These are phyloP conservation scores for Balakata baccata DNA, from an alignment of 345 rosid genomes.

Conservation along the genomic window DNA sequence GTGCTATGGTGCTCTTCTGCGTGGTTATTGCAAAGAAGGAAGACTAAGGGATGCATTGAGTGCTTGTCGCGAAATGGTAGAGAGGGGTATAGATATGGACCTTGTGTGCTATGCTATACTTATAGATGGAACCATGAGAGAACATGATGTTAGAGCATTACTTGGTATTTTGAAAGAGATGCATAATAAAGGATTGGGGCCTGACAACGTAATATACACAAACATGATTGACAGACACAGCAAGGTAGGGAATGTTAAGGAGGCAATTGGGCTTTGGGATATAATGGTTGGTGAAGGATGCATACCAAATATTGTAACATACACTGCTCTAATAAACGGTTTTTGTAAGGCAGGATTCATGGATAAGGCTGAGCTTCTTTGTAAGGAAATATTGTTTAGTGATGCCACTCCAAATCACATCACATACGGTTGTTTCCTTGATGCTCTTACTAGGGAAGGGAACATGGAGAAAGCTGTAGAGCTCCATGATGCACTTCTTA, in stretches of 20 bases:
- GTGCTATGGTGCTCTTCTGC: conserved; percentile 72
- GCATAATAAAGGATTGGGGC: conserved; percentile 59
- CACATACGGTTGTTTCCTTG: conserved; percentile 79
- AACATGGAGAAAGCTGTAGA: conserved; percentile 63
- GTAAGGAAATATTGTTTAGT: conserved; percentile 49
- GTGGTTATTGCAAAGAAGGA: conserved; percentile 84
- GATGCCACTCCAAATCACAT: conserved; percentile 61
- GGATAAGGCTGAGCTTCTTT: conserved; percentile 61
- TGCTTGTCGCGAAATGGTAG: conserved; percentile 63
- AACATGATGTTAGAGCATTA: conserved; percentile 44
- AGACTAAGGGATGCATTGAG: conserved; percentile 59
- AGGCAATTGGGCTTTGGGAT: conserved; percentile 69
- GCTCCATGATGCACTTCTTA: conserved; percentile 62
- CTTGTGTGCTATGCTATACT: conserved; percentile 78
- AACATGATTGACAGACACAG: conserved; percentile 80
- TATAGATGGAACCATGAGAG: conserved; percentile 66
- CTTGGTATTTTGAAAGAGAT: conserved; percentile 60
- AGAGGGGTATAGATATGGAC: conserved; percentile 76
- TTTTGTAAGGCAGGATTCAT: conserved; percentile 72
- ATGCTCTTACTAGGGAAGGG: conserved; percentile 59
- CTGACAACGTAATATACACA: conserved; percentile 70
- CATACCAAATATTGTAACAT: conserved; percentile 70
- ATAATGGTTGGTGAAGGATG: conserved; percentile 72
- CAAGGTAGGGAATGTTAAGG: conserved; percentile 65
- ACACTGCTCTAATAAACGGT: conserved; percentile 76